A percentile compares a stretch with the other conserved stretches of the same genome.
These are phyloP conservation scores for Thelonectria rubi DNA, from an alignment of 2,329 filamentous ascomycete species.

Conservation along the genomic window DNA sequence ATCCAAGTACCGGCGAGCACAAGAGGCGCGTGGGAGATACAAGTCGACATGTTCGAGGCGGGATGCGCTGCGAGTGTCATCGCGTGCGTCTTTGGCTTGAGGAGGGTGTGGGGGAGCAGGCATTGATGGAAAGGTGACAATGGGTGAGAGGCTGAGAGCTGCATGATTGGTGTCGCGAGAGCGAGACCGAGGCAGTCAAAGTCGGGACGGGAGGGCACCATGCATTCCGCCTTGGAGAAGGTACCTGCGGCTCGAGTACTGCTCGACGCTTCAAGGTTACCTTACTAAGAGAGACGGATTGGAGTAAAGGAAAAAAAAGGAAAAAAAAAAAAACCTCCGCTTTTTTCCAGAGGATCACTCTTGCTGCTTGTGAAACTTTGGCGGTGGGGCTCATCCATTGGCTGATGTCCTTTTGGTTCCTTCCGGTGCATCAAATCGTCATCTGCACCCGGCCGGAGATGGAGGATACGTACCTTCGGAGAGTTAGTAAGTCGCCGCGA, in stretches of 20 bases:
- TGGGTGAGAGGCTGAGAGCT: not conserved
- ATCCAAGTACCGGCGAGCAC: not conserved
- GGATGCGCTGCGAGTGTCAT: conserved; percentile 4
- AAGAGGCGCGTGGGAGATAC: conserved; percentile 3
- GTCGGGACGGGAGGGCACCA: not conserved
- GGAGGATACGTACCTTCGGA: not conserved
- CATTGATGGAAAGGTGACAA: not conserved
- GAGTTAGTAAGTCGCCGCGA: conserved; percentile 2
- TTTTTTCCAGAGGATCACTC: not conserved
- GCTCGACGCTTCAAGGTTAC: not conserved
- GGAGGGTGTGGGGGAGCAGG: not conserved
- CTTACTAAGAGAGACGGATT: not conserved
- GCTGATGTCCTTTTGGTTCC: not conserved
- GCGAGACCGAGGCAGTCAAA: conserved; percentile 14
- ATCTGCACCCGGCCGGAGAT: not conserved
- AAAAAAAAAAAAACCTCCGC: not conserved
- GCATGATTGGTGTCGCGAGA: conserved; percentile 4
- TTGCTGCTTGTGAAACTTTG: conserved; percentile 10
- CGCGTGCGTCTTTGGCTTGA: not conserved
- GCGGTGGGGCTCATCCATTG: conserved; percentile 12
- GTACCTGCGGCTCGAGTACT: conserved; percentile 18
- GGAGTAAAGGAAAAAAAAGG: not conserved
- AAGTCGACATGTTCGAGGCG: not conserved
- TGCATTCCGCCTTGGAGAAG: conserved; percentile 11
- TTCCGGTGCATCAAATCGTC: conserved; percentile 2